Evolutionary conservation across 2,329 filamentous ascomycete genomes (phyloP).

Genomic region (Diplodia corticola): DNA sequence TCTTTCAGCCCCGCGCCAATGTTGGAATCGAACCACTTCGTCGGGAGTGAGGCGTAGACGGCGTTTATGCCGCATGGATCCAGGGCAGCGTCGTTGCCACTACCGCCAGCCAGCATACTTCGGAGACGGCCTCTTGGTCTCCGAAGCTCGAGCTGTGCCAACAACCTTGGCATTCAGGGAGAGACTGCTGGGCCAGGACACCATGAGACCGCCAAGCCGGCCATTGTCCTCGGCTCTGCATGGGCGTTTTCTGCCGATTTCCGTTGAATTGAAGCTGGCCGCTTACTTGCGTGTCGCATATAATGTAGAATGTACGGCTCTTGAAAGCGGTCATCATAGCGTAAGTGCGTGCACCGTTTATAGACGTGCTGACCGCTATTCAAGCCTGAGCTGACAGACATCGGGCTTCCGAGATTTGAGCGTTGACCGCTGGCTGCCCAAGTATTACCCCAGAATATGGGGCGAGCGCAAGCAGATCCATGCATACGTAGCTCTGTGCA

Average conservation of each 20-base stretch:
- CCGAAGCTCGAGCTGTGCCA: not conserved
- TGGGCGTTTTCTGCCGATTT: not conserved
- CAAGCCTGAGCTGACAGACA: not conserved
- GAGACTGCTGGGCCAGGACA: not conserved
- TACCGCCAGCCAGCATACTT: not conserved
- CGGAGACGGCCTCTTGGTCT: not conserved
- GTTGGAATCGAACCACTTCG: not conserved
- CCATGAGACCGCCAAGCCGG: not conserved
- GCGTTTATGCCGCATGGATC: not conserved
- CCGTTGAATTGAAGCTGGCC: not conserved
- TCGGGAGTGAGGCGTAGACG: slow-evolving; percentile 13
- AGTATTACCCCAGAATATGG: not conserved
- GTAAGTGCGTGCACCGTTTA: not conserved
- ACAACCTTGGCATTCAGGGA: not conserved
- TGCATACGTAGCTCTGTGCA: not conserved
- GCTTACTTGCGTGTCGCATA: slow-evolving; percentile 6
- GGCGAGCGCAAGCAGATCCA: not conserved
- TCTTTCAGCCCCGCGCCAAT: not conserved
- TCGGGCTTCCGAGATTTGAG: not conserved
- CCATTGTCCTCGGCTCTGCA: not conserved
- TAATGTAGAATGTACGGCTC: not conserved
- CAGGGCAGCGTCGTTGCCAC: not conserved
- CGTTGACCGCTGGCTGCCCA: not conserved
- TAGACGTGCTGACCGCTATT: slow-evolving; percentile 5
- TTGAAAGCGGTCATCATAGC: not conserved